Evolutionary conservation across 1,284 basidiomycete species (phyloP).

Genomic region (Jaminaea rosea): DNA sequence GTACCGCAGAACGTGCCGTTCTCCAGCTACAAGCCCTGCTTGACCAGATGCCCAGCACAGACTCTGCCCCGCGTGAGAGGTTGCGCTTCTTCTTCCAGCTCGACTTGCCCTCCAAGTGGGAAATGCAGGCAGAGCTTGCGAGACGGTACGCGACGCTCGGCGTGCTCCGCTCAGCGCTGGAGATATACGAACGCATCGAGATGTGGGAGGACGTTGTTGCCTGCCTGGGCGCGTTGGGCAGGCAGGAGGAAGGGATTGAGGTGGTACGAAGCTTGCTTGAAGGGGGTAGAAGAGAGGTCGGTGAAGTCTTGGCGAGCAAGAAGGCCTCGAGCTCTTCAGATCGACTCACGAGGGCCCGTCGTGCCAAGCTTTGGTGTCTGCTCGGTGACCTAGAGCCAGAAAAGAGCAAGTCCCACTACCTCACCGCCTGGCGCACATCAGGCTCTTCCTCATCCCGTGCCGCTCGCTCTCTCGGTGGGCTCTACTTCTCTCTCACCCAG

Average conservation of each 20-base stretch:
- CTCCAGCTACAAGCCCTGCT: slow-evolving; percentile 45
- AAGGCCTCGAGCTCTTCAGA: slow-evolving; percentile 5
- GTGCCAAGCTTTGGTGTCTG: slow-evolving; percentile 90
- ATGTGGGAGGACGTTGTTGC: slow-evolving; percentile 45
- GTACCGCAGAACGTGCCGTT: slow-evolving; percentile 41
- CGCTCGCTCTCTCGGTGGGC: slow-evolving; percentile 79
- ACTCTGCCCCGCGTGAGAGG: slow-evolving; percentile 44
- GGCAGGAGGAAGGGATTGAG: slow-evolving; percentile 37
- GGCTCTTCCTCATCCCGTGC: slow-evolving; percentile 71
- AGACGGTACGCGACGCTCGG: slow-evolving; percentile 35
- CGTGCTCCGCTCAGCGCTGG: slow-evolving; percentile 39
- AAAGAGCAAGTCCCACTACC: slow-evolving; percentile 63
- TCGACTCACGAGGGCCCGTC: slow-evolving; percentile 54
- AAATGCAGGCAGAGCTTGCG: slow-evolving; percentile 44
- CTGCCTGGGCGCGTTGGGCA: slow-evolving; percentile 35
- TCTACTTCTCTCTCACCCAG: slow-evolving; percentile 61
- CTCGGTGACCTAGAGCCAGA: slow-evolving; percentile 76
- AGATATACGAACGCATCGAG: slow-evolving; percentile 41
- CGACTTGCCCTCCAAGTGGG: slow-evolving; percentile 41
- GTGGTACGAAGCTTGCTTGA: slow-evolving; percentile 36
- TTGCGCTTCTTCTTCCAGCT: slow-evolving; percentile 39
- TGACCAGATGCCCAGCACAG: slow-evolving; percentile 45
- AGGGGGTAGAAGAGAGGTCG: slow-evolving; percentile 39
- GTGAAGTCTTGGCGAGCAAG: slow-evolving; percentile 19
- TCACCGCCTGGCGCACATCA: slow-evolving; percentile 75